A percentile compares a stretch with the other conserved stretches of the same genome.
Evolutionary conservation across 345 rosid genomes (phyloP).

Genomic region (Linum trigynum): DNA sequence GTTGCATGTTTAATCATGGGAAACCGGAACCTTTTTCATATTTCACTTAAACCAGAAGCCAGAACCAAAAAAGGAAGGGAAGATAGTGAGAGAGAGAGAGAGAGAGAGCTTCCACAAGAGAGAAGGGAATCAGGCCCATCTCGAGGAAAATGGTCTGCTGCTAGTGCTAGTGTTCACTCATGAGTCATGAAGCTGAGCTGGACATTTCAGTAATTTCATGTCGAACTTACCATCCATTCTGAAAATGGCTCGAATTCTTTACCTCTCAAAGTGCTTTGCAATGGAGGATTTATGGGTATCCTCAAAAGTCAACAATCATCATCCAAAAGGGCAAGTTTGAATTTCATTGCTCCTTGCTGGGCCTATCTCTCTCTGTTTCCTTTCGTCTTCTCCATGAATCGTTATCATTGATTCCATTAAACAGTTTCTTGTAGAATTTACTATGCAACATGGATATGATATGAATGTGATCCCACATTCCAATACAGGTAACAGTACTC

Average conservation of each 20-base stretch:
- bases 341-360: not conserved
- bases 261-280: too few relatives aligned
- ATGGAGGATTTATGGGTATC: not conserved
- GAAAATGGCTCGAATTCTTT: too few relatives aligned
- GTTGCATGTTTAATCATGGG: conserved; percentile 5
- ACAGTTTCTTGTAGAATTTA: too few relatives aligned
- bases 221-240: too few relatives aligned
- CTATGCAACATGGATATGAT: too few relatives aligned
- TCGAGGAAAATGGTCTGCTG: conserved; percentile 16
- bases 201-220: not conserved
- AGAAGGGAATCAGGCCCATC: conserved; percentile 15
- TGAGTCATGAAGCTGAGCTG: not conserved
- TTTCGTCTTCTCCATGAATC: not conserved
- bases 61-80: not conserved
- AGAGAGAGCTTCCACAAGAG: not conserved
- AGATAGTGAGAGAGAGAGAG: not conserved
- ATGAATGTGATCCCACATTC: too few relatives aligned
- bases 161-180: not conserved
- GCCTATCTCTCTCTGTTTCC: not conserved
- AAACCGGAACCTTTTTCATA: conserved; percentile 2
- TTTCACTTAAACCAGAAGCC: not conserved
- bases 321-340: not conserved
- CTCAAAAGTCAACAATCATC: not conserved
- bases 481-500: too few relatives aligned
- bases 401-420: not conserved